A percentile compares a stretch with the other conserved stretches of the same genome.
These are phyloP conservation scores for Phellopilus nigrolimitatus DNA, from an alignment of 1,284 basidiomycete species.

Conservation along the genomic window DNA sequence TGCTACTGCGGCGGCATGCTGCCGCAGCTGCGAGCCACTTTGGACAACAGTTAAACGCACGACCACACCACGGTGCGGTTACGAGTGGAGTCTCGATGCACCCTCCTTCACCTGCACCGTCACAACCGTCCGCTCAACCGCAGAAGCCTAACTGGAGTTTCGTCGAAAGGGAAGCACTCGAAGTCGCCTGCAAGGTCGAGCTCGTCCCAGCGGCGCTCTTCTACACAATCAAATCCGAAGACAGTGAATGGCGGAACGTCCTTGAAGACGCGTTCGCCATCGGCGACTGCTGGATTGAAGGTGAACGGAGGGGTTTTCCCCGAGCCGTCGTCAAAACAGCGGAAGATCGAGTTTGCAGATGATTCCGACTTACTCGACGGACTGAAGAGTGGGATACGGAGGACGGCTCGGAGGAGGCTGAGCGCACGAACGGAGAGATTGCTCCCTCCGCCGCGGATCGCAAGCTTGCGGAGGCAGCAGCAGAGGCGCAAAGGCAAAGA, in stretches of 20 bases:
- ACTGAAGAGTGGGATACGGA: conserved; percentile 29
- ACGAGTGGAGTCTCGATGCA: neutral
- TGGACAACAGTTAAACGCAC: neutral
- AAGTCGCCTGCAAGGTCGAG: neutral
- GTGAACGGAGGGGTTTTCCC: neutral
- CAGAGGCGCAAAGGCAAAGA: conserved; percentile 62
- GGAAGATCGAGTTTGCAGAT: conserved; percentile 10
- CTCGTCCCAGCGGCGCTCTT: neutral
- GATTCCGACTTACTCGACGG: conserved; percentile 21
- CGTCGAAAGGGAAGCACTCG: neutral
- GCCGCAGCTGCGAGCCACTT: conserved; percentile 7
- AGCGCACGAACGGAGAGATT: conserved; percentile 22
- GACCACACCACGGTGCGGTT: neutral
- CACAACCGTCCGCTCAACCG: neutral
- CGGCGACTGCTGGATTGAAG: neutral
- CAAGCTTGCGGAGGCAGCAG: conserved; percentile 30
- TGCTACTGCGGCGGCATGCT: no score
- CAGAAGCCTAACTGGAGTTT: neutral
- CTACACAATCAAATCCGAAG: conserved; percentile 1
- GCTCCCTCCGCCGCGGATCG: conserved; percentile 21
- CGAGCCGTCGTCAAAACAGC: conserved; percentile 9
- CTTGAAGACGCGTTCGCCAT: neutral
- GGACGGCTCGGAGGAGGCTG: conserved; percentile 27
- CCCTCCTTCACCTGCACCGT: neutral
- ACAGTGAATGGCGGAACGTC: neutral